Conservation (phyloP, 2,329 filamentous ascomycete species). For the Penicillium frequentans region DNA sequence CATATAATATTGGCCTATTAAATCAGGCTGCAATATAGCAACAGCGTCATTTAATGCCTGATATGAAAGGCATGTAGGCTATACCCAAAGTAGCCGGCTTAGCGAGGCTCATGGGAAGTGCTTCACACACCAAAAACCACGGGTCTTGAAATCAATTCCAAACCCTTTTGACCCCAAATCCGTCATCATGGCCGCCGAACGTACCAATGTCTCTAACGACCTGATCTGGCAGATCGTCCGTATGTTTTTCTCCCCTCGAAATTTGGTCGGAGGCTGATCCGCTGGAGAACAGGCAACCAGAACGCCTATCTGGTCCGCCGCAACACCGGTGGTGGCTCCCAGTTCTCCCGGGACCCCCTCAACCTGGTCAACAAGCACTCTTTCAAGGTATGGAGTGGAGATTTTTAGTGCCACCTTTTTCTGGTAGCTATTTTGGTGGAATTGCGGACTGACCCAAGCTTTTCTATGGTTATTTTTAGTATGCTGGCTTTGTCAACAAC, state of each 20-base stretch:
- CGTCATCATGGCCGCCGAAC: conserved; percentile 47
- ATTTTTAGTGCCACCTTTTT: neutral
- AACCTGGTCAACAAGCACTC: conserved; percentile 91
- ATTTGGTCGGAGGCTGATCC: conserved; percentile 11
- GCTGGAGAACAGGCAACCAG: conserved; percentile 65
- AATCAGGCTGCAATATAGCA: neutral
- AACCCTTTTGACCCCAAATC: conserved; percentile 24
- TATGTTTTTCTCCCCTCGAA: conserved; percentile 56
- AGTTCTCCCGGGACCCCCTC: conserved; percentile 91
- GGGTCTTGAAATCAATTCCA: conserved; percentile 24
- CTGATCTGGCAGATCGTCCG: conserved; percentile 93
- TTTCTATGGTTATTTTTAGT: conserved; percentile 50
- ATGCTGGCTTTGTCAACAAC: conserved; percentile 89
- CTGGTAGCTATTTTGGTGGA: neutral
- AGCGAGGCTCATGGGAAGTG: conserved; percentile 34
- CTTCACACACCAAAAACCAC: conserved; percentile 28
- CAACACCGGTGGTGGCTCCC: conserved; percentile 72
- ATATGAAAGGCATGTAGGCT: conserved; percentile 9
- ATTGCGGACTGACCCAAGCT: neutral
- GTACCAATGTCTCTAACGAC: conserved; percentile 81
- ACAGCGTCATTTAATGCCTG: neutral
- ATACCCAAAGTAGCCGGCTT: conserved; percentile 39
- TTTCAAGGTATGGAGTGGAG: conserved; percentile 68
- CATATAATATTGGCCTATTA: neutral
- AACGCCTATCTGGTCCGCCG: conserved; percentile 94